Evolutionary conservation across 805 yeast species (phyloP).

Genomic region (Zygoascus ofunaensis): DNA sequence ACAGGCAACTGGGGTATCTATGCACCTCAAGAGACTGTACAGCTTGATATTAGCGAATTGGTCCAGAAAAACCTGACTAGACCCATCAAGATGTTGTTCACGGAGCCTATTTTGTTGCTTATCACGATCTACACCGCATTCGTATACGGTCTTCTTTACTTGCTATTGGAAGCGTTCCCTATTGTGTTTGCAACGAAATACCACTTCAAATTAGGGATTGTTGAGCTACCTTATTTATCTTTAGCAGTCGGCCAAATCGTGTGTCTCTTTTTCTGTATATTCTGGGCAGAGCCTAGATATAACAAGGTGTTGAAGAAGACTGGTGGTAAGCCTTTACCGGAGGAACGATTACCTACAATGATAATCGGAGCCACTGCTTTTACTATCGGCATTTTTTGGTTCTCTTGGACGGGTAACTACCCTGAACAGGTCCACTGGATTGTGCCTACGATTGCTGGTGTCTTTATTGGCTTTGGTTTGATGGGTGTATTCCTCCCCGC

Average conservation of each 20-base stretch:
- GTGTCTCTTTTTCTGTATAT: slow-evolving; percentile 47
- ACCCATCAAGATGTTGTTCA: slow-evolving; percentile 56
- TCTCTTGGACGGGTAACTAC: slow-evolving; percentile 82
- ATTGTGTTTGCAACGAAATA: slow-evolving; percentile 57
- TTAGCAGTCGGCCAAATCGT: slow-evolving; percentile 58
- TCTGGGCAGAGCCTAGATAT: slow-evolving; percentile 46
- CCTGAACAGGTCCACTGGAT: slow-evolving; percentile 67
- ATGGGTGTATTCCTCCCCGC: slow-evolving; percentile 61
- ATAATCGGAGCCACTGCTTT: slow-evolving; percentile 61
- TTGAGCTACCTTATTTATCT: slow-evolving; percentile 72
- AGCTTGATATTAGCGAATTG: slow-evolving; percentile 49
- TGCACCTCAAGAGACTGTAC: slow-evolving; percentile 63
- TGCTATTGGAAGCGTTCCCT: slow-evolving; percentile 69
- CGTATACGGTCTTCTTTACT: slow-evolving; percentile 69
- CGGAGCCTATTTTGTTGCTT: slow-evolving; percentile 65
- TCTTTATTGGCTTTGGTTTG: slow-evolving; percentile 60
- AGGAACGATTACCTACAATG: slow-evolving; percentile 72
- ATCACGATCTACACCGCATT: slow-evolving; percentile 66
- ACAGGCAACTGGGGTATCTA: slow-evolving; percentile 79
- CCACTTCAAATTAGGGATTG: slow-evolving; percentile 48
- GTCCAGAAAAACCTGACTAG: slow-evolving; percentile 54
- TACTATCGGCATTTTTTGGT: slow-evolving; percentile 77
- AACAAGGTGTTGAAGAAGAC: slow-evolving; percentile 39
- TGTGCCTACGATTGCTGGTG: slow-evolving; percentile 60
- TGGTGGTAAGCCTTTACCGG: slow-evolving; percentile 61